These are phyloP conservation scores for Luzula sylvatica DNA, from an alignment of 176 grass and related monocot genomes.

Conservation along the genomic window DNA sequence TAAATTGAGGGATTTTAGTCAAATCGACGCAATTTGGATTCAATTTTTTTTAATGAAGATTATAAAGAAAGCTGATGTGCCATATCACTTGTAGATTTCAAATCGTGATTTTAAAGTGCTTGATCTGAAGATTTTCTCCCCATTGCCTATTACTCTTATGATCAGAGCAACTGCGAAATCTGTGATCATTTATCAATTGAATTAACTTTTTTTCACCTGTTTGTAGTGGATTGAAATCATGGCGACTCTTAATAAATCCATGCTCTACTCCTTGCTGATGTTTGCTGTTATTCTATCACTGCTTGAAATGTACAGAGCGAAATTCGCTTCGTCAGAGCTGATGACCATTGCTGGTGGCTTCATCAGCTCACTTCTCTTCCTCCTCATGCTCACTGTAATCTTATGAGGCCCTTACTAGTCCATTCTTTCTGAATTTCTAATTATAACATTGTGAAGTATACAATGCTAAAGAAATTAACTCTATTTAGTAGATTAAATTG, in stretches of 20 bases:
- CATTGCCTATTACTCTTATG: background rate
- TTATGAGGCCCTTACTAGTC: background rate
- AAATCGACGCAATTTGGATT: no score
- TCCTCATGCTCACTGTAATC: slow-evolving; percentile 74
- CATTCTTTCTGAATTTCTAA: slow-evolving; percentile 3
- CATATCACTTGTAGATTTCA: no score
- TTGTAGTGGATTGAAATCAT: slow-evolving; percentile 26
- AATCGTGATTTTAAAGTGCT: no score
- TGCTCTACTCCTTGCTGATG: slow-evolving; percentile 64
- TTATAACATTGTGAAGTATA: background rate
- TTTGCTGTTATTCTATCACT: slow-evolving; percentile 87
- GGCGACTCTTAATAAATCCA: slow-evolving; percentile 66
- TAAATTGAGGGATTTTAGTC: no score
- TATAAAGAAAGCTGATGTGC: no score
- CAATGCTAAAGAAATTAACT: background rate
- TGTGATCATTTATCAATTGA: background rate
- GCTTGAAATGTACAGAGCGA: slow-evolving; percentile 74
- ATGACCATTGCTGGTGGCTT: slow-evolving; percentile 92
- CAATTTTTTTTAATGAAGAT: no score
- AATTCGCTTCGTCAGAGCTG: slow-evolving; percentile 84
- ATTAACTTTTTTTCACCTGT: background rate
- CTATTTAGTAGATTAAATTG: background rate
- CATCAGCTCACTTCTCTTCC: slow-evolving; percentile 81
- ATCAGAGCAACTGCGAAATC: background rate
- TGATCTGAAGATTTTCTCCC: background rate